Conservation (phyloP, 2,329 filamentous ascomycete genomes). For the Aurifilum marmelostoma region DNA sequence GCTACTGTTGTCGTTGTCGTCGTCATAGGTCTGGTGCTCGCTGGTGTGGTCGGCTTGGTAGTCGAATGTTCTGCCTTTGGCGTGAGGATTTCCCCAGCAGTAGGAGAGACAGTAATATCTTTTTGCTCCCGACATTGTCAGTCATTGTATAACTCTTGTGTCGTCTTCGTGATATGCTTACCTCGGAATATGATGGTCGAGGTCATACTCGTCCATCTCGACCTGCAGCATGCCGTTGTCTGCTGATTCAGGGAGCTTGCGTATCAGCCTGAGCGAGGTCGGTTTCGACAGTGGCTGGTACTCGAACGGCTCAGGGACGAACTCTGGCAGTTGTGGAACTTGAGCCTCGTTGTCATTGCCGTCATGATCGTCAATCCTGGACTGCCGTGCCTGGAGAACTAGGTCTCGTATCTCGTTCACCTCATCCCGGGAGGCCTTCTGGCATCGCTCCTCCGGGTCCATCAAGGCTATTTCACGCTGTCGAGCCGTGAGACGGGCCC, state of each 20-base stretch:
- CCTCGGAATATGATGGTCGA: background rate
- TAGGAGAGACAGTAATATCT: slow-evolving; percentile 2
- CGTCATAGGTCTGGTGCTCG: background rate
- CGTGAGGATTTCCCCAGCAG: slow-evolving; percentile 2
- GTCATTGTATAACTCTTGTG: background rate
- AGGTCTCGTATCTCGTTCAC: background rate
- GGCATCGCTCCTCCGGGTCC: background rate
- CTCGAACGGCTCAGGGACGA: background rate
- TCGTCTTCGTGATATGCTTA: background rate
- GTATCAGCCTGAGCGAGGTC: background rate
- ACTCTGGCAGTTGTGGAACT: background rate
- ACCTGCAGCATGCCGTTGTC: background rate
- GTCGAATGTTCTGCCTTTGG: background rate
- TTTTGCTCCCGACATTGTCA: background rate
- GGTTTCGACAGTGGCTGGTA: background rate
- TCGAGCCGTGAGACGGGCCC: background rate
- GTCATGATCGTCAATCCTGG: background rate
- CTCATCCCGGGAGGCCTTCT: background rate
- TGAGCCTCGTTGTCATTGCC: background rate
- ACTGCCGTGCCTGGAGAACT: background rate
- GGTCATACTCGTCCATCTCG: slow-evolving; percentile 1
- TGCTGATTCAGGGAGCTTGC: background rate
- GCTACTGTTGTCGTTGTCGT: background rate
- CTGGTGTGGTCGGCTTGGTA: background rate
- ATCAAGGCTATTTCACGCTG: background rate